Evolutionary conservation across 1,284 basidiomycete species (phyloP).

Genomic region (Papiliotrema terrestris): DNA sequence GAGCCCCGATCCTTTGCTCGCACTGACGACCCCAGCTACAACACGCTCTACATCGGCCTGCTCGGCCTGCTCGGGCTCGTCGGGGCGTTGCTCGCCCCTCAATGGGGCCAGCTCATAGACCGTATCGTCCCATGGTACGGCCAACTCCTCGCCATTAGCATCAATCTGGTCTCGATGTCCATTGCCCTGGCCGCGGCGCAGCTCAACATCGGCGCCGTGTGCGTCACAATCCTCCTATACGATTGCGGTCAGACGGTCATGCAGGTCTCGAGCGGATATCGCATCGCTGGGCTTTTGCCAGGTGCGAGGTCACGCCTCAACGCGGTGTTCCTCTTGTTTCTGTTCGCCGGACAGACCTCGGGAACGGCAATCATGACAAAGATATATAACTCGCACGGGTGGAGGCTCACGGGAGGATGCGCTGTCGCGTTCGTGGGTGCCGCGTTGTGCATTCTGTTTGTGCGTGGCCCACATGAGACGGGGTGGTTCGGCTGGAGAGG

Average conservation of each 20-base stretch:
- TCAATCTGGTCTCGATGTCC: conserved; percentile 31
- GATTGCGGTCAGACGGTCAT: conserved; percentile 54
- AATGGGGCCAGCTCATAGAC: conserved; percentile 62
- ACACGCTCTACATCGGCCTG: conserved; percentile 62
- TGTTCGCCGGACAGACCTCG: conserved; percentile 46
- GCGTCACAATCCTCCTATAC: conserved; percentile 50
- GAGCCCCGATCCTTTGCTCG: conserved; percentile 22
- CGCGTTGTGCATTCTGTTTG: conserved; percentile 11
- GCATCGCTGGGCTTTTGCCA: conserved; percentile 55
- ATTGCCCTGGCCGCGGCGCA: conserved; percentile 59
- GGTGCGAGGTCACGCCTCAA: conserved; percentile 61
- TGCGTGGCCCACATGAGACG: conserved; percentile 38
- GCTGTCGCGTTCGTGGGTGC: conserved; percentile 56
- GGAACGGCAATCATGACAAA: conserved; percentile 62
- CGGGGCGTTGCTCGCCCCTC: conserved; percentile 61
- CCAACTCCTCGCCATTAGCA: conserved; percentile 54
- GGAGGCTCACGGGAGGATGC: conserved; percentile 58
- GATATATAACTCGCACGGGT: conserved; percentile 60
- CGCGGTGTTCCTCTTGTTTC: conserved; percentile 59
- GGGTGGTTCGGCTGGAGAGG: conserved; percentile 43
- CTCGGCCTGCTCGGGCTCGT: conserved; percentile 67
- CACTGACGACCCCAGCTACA: conserved; percentile 20
- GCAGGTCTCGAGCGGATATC: conserved; percentile 45
- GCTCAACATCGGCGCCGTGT: conserved; percentile 59
- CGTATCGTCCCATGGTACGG: conserved; percentile 64